Conservation (phyloP, 139 green algal species). For the Diplosphaera chodatii region DNA sequence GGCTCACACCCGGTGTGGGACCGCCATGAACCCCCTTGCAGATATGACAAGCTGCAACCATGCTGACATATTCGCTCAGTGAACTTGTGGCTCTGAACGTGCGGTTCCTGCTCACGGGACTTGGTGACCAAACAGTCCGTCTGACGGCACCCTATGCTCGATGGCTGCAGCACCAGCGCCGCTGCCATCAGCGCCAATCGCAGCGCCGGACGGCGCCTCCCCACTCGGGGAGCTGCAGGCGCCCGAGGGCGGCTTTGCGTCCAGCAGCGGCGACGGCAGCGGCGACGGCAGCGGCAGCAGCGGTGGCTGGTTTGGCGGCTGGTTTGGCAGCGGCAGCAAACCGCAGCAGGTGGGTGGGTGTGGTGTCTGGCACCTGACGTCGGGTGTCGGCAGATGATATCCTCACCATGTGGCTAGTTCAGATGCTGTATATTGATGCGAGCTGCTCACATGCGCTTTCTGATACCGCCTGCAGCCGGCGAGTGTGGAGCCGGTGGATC, state of each 20-base stretch:
- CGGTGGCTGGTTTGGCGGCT: conserved; percentile 27
- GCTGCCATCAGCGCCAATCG: background rate
- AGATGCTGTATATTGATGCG: no score
- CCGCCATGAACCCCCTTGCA: no score
- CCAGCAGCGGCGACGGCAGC: background rate
- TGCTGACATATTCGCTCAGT: background rate
- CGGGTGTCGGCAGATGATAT: background rate
- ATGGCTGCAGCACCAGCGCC: background rate
- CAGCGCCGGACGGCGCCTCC: background rate
- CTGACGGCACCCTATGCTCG: background rate
- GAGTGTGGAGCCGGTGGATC: background rate
- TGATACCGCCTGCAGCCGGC: background rate
- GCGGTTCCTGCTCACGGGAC: no score
- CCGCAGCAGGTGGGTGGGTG: conserved; percentile 9
- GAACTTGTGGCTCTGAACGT: background rate
- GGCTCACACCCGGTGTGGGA: no score
- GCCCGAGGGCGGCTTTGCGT: background rate
- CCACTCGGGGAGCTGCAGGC: background rate
- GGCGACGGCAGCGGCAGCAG: conserved; percentile 1
- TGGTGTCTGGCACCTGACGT: no score
- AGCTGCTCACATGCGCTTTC: no score
- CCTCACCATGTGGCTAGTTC: background rate
- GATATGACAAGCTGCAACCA: no score
- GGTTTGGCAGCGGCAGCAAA: conserved; percentile 31
- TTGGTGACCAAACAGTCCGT: no score